phyloP scores from a whole-genome alignment of 768 basidiomycete genomes.

The Sistotremastrum niveocremeum region DNA sequence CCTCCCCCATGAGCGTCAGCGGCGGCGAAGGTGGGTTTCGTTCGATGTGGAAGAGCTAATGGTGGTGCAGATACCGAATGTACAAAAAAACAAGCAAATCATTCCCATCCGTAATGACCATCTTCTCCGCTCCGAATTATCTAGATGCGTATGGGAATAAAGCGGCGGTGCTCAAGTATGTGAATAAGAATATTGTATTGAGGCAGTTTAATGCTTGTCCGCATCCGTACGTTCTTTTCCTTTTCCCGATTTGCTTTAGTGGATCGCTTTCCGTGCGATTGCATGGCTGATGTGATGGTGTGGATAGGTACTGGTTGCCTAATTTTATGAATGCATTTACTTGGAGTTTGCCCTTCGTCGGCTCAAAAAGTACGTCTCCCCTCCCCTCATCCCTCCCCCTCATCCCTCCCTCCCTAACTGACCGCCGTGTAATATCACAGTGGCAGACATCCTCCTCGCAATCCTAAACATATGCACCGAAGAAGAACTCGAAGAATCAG shows the following conservation, averaged over 20 bases:
- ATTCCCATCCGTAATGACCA: slow-evolving; percentile 94
- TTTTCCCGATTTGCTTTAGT: too few species aligned
- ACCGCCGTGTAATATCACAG: background rate
- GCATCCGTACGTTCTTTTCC: slow-evolving; percentile 47
- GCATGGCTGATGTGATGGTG: too few species aligned
- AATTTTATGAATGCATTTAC: slow-evolving; percentile 99
- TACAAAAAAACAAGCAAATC: slow-evolving; percentile 90
- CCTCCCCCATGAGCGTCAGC: background rate
- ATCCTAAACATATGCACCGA: slow-evolving; percentile 36
- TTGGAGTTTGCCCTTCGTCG: slow-evolving; percentile 95
- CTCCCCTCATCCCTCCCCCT: background rate
- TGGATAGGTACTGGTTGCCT: slow-evolving; percentile 59
- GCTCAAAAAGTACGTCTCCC: slow-evolving; percentile 89
- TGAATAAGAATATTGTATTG: slow-evolving; percentile 92
- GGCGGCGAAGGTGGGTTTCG: background rate
- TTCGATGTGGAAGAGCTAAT: background rate
- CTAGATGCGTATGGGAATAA: slow-evolving; percentile 95
- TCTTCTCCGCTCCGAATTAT: slow-evolving; percentile 96
- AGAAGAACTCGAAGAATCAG: slow-evolving; percentile 37
- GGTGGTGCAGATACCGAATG: slow-evolving; percentile 66
- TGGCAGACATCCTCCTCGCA: slow-evolving; percentile 41
- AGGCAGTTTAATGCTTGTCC: slow-evolving; percentile 68
- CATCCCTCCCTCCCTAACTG: background rate
- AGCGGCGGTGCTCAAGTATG: slow-evolving; percentile 93
- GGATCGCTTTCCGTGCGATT: too few species aligned